A percentile compares a stretch with the other conserved stretches of the same genome.
Conservation (phyloP, 129 eudicot species). For the Flaveria robusta region DNA sequence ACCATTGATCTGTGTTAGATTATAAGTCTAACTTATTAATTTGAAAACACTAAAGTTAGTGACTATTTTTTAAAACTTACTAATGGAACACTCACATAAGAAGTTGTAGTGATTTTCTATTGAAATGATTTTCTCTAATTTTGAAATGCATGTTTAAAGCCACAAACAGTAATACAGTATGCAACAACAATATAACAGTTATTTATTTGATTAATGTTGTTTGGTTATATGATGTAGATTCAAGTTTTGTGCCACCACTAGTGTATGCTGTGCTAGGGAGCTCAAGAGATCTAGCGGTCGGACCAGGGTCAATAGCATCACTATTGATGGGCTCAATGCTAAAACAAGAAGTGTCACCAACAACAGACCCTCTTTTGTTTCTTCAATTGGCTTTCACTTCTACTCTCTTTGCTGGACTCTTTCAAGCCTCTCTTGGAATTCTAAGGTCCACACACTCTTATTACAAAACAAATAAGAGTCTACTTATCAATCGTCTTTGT, state of each 20-base stretch:
- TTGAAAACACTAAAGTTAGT: no score
- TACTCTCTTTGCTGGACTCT: conserved; percentile 86
- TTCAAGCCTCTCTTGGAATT: conserved; percentile 81
- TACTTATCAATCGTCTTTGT: not conserved
- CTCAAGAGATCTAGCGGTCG: conserved; percentile 93
- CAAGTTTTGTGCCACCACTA: conserved; percentile 91
- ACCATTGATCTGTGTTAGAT: no score
- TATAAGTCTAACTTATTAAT: no score
- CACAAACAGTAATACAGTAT: not conserved
- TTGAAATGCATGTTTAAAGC: no score
- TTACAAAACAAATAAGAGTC: not conserved
- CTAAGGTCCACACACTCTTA: conserved; percentile 46
- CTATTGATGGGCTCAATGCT: conserved; percentile 85
- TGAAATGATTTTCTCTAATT: no score
- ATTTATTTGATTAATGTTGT: not conserved
- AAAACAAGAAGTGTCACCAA: conserved; percentile 69
- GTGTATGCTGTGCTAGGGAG: conserved; percentile 86
- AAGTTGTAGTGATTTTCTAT: no score
- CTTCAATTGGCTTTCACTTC: conserved; percentile 80
- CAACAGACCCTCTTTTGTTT: conserved; percentile 62
- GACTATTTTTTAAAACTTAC: not conserved
- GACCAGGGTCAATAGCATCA: conserved; percentile 91
- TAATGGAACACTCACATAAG: no score
- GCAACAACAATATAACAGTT: not conserved
- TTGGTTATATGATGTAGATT: conserved; percentile 47